These are phyloP conservation scores for Murraya koenigii DNA, from an alignment of 345 rosid species.

Conservation along the genomic window DNA sequence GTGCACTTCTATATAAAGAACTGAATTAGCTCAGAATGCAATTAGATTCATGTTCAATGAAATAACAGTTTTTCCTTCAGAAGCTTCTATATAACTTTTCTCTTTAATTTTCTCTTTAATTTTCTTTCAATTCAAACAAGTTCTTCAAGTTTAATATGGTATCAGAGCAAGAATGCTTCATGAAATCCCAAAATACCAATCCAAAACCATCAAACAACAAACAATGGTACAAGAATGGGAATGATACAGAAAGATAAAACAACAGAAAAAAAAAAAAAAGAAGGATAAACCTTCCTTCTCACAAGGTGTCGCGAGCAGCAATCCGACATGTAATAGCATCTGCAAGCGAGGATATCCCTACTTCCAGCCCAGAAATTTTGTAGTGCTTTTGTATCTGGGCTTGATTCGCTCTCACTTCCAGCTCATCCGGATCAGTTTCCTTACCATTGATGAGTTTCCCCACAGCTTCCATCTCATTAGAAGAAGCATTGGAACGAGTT, in stretches of 20 bases:
- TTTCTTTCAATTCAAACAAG: no score
- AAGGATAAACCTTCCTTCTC: slow-evolving; percentile 20
- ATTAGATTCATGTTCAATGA: no score
- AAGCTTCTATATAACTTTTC: no score
- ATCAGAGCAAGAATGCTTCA: neutral
- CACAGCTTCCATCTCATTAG: slow-evolving; percentile 68
- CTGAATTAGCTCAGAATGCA: no score
- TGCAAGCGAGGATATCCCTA: slow-evolving; percentile 69
- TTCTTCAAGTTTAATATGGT: no score
- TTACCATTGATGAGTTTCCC: slow-evolving; percentile 63
- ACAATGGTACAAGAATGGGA: neutral
- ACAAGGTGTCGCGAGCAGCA: slow-evolving; percentile 79
- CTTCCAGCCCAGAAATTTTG: slow-evolving; percentile 69
- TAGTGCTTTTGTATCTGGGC: slow-evolving; percentile 83
- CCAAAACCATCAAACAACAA: neutral
- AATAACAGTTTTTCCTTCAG: no score
- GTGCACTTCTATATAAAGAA: no score
- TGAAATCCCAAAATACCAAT: neutral
- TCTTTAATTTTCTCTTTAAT: no score
- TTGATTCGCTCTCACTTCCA: slow-evolving; percentile 62
- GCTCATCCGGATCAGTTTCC: slow-evolving; percentile 62
- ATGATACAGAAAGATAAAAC: neutral
- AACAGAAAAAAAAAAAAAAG: neutral
- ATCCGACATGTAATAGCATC: slow-evolving; percentile 87
- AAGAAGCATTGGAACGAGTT: slow-evolving; percentile 74